Conservation (phyloP, 106 monocot species). For the Hemerocallis citrina region DNA sequence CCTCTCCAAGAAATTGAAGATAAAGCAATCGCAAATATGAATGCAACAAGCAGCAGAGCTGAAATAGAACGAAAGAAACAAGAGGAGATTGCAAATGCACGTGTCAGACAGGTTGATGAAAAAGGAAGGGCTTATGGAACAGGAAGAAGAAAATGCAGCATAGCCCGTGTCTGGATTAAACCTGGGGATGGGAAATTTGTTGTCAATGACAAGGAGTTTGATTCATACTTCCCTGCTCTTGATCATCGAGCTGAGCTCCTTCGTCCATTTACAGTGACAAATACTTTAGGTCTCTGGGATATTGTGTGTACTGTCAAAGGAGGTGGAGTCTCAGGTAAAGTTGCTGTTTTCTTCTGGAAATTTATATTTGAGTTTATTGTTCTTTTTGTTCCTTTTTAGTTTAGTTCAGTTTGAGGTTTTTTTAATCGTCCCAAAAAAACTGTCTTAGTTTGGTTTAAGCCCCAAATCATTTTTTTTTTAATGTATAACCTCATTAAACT, state of each 20-base stretch:
- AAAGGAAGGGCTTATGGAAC: conserved; percentile 96
- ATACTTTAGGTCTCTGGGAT: conserved; percentile 84
- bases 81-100: conserved; percentile 70
- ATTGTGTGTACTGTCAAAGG: conserved; percentile 90
- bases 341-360: neutral
- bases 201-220: conserved; percentile 86
- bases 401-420: too few species aligned
- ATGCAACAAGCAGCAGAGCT: conserved; percentile 53
- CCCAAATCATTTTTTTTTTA: too few species aligned
- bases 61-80: conserved; percentile 68
- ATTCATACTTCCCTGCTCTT: conserved; percentile 79
- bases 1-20: conserved; percentile 86
- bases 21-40: conserved; percentile 49
- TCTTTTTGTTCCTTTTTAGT: too few species aligned
- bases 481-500: too few species aligned
- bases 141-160: conserved; percentile 87
- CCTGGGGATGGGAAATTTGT: conserved; percentile 81
- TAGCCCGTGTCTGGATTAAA: conserved; percentile 89
- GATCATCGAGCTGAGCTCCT: conserved; percentile 88
- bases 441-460: too few species aligned
- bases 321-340: conserved; percentile 82
- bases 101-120: conserved; percentile 82
- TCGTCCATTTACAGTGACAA: conserved; percentile 77
- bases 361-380: too few species aligned
- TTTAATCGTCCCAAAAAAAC: too few species aligned